These are phyloP conservation scores for Eruca vesicaria DNA, from an alignment of 441 rosid genomes.

Conservation along the genomic window DNA sequence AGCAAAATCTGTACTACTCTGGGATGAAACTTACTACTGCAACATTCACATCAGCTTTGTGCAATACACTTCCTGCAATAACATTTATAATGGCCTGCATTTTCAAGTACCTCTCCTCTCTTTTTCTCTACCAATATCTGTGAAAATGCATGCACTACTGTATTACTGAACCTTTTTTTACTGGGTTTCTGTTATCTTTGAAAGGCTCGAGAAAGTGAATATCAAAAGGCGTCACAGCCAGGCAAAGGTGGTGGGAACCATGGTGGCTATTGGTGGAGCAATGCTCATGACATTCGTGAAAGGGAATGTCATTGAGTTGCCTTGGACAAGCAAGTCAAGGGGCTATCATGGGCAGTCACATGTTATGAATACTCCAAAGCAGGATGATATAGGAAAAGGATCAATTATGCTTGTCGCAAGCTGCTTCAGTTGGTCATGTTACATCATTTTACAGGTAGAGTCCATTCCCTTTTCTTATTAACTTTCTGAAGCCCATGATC, in stretches of 20 bases:
- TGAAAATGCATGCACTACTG: background rate
- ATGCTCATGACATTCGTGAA: constrained; percentile 61
- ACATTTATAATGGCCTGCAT: constrained; percentile 66
- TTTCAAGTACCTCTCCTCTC: constrained; percentile 35
- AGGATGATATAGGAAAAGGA: constrained; percentile 43
- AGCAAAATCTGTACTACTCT: constrained; percentile 60
- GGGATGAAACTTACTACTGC: constrained; percentile 71
- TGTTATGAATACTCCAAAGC: constrained; percentile 16
- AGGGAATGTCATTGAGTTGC: constrained; percentile 49
- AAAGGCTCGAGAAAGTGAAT: constrained; percentile 55
- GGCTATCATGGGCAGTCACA: constrained; percentile 15
- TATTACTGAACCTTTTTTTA: background rate
- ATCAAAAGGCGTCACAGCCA: constrained; percentile 49
- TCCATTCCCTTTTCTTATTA: background rate
- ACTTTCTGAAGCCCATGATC: too few relatives aligned
- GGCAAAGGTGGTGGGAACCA: constrained; percentile 58
- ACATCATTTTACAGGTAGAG: constrained; percentile 49
- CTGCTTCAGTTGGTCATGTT: constrained; percentile 56
- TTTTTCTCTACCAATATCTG: background rate
- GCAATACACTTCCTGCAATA: constrained; percentile 64
- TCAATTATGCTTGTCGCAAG: constrained; percentile 46
- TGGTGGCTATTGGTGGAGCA: constrained; percentile 66
- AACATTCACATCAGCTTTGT: constrained; percentile 60
- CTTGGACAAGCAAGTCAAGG: constrained; percentile 47
- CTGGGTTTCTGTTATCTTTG: constrained; percentile 1